These are phyloP conservation scores for Omphalea diandra DNA, from an alignment of 441 rosid species.

Conservation along the genomic window DNA sequence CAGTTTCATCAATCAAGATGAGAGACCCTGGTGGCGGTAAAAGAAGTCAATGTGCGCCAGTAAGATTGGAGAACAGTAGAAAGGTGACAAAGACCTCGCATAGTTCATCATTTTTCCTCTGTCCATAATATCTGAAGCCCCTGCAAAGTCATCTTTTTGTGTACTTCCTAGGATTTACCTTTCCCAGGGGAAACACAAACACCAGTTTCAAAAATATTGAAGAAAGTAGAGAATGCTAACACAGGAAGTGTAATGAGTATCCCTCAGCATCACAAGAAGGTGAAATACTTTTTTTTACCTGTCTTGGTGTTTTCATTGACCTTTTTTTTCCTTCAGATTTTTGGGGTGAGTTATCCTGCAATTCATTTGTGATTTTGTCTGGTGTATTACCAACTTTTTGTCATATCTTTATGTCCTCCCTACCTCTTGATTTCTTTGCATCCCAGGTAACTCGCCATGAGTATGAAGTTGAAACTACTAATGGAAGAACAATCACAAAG, in stretches of 20 bases:
- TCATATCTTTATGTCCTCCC: too few relatives aligned
- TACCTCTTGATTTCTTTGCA: conserved; percentile 11
- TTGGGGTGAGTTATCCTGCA: not conserved
- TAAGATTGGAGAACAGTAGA: conserved; percentile 43
- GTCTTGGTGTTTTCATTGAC: not conserved
- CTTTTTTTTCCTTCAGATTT: not conserved
- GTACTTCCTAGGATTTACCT: conserved; percentile 49
- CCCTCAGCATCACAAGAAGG: conserved; percentile 73
- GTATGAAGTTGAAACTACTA: conserved; percentile 67
- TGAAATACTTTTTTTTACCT: conserved; percentile 16
- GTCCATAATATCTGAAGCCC: not conserved
- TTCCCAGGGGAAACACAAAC: conserved; percentile 43
- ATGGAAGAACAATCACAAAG: conserved; percentile 68
- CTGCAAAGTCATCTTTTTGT: conserved; percentile 4
- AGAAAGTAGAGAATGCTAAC: conserved; percentile 47
- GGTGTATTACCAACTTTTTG: not conserved
- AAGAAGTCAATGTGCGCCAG: conserved; percentile 36
- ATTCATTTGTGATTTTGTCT: not conserved
- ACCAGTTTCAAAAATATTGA: conserved; percentile 59
- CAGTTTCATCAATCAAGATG: conserved; percentile 59
- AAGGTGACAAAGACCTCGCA: conserved; percentile 40
- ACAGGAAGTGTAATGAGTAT: conserved; percentile 46
- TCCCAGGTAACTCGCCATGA: conserved; percentile 74
- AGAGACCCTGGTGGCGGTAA: conserved; percentile 44
- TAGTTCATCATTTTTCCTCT: conserved; percentile 12